phyloP scores from a whole-genome alignment of 805 yeast species.

The Cyberlindnera maritima region DNA sequence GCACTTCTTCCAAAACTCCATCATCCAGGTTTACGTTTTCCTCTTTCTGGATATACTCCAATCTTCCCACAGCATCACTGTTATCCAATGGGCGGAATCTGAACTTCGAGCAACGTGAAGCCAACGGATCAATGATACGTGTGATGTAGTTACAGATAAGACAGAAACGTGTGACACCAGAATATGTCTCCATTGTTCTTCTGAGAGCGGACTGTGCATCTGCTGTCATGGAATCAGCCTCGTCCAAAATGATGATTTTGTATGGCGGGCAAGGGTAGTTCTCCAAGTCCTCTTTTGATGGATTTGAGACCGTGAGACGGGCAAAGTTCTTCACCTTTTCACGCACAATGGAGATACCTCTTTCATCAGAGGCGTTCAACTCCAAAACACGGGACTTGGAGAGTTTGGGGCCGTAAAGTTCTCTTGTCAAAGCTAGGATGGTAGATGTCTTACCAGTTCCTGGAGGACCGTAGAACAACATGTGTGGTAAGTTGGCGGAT shows the following conservation, averaged over 20 bases:
- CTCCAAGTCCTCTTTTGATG: conserved; percentile 61
- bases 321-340: conserved; percentile 87
- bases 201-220: conserved; percentile 95
- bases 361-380: conserved; percentile 85
- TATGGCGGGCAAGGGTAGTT: conserved; percentile 96
- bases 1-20: conserved; percentile 57
- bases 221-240: conserved; percentile 95
- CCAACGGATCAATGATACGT: conserved; percentile 92
- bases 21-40: conserved; percentile 41
- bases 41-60: conserved; percentile 57
- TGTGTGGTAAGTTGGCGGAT: conserved; percentile 84
- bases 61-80: conserved; percentile 64
- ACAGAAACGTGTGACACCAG: conserved; percentile 89
- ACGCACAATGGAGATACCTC: conserved; percentile 86
- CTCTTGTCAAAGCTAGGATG: conserved; percentile 76
- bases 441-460: conserved; percentile 94
- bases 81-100: conserved; percentile 79
- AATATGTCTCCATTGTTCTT: conserved; percentile 91
- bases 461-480: conserved; percentile 91
- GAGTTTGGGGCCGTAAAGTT: conserved; percentile 71
- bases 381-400: conserved; percentile 73
- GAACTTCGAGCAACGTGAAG: conserved; percentile 94
- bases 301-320: conserved; percentile 77
- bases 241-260: conserved; percentile 89
- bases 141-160: conserved; percentile 95